phyloP scores from a whole-genome alignment of 2,329 filamentous ascomycete genomes.

The Colletotrichum plurivorum region DNA sequence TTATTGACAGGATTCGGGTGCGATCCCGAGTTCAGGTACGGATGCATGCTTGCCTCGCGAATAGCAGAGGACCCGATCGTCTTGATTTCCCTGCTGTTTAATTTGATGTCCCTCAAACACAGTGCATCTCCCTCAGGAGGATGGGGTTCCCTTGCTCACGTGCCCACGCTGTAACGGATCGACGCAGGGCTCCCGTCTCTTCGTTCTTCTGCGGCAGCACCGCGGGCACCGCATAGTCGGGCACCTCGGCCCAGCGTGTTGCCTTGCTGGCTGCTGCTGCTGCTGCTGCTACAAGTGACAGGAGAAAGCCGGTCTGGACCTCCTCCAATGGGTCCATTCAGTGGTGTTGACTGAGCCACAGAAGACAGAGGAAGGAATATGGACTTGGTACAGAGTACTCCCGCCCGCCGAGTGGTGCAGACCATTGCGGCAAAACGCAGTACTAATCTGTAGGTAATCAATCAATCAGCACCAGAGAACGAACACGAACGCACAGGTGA shows the following conservation, averaged over 20 bases:
- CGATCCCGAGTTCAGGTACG: not conserved
- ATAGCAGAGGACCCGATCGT: not conserved
- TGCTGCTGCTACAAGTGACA: not conserved
- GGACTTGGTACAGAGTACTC: no score
- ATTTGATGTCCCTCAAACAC: slow-evolving; percentile 23
- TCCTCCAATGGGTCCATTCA: no score
- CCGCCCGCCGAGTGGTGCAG: no score
- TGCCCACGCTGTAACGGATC: slow-evolving; percentile 37
- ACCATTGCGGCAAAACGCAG: not conserved
- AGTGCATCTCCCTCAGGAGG: slow-evolving; percentile 14
- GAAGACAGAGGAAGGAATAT: no score
- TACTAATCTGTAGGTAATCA: not conserved
- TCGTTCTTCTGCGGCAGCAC: not conserved
- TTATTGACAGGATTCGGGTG: not conserved
- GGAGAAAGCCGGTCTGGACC: no score
- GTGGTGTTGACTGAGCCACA: no score
- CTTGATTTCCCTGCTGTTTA: slow-evolving; percentile 14
- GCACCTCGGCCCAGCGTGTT: not conserved
- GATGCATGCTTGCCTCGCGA: not conserved
- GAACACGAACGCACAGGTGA: no score
- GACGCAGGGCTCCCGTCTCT: slow-evolving; percentile 35
- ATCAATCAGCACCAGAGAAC: slow-evolving; percentile 1
- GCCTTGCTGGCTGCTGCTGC: slow-evolving; percentile 11
- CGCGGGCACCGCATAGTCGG: not conserved
- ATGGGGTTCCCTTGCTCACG: slow-evolving; percentile 27